phyloP scores from a whole-genome alignment of 768 basidiomycete species.

The Hericium alpestre region DNA sequence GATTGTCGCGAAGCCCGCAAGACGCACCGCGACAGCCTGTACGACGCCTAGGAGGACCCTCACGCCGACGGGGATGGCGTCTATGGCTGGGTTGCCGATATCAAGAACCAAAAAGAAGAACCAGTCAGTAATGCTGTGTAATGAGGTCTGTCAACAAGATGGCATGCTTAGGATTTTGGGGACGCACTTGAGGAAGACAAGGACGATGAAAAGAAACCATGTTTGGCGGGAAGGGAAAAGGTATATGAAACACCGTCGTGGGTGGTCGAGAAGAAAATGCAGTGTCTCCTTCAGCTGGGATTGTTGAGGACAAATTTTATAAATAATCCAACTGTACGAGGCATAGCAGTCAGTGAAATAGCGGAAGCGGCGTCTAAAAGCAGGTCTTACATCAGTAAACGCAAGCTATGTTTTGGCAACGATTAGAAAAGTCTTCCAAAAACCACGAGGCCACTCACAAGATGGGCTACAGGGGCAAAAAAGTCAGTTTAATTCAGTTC shows the following conservation, averaged over 20 bases:
- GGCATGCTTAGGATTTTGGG: neutral
- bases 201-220: slow-evolving; percentile 71
- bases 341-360: neutral
- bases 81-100: slow-evolving; percentile 64
- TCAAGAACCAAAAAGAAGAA: slow-evolving; percentile 83
- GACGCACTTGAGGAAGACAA: slow-evolving; percentile 59
- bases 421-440: neutral
- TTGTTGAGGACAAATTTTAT: slow-evolving; percentile 42
- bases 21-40: slow-evolving; percentile 72
- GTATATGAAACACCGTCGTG: slow-evolving; percentile 82
- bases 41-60: slow-evolving; percentile 65
- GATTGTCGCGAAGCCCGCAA: slow-evolving; percentile 78
- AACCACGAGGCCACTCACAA: slow-evolving; percentile 19
- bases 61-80: slow-evolving; percentile 57
- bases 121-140: slow-evolving; percentile 69
- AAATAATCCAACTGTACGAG: slow-evolving; percentile 57
- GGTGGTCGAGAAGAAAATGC: slow-evolving; percentile 88
- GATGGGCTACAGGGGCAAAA: slow-evolving; percentile 18
- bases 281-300: slow-evolving; percentile 69
- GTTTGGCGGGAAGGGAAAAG: slow-evolving; percentile 90
- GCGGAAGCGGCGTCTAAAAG: neutral
- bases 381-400: slow-evolving; percentile 28
- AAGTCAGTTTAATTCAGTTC: neutral
- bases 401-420: slow-evolving; percentile 19
- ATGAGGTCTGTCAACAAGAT: neutral